Conservation (phyloP, 179 eudicot species). For the Dionaea muscipula region DNA sequence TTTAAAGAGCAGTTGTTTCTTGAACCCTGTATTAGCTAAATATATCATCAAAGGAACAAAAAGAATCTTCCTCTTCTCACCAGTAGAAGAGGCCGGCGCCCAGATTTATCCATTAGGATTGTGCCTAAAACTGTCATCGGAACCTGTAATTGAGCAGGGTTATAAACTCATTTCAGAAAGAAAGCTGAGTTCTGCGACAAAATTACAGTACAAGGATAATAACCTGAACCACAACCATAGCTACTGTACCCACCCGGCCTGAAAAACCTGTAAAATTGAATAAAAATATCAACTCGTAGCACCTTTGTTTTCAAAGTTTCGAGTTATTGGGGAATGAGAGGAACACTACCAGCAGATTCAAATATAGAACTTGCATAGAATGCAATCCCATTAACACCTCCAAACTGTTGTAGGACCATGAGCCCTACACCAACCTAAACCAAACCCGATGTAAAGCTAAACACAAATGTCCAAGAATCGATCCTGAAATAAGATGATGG, state of each 20-base stretch:
- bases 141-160: conserved; percentile 31
- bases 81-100: conserved; percentile 61
- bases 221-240: conserved; percentile 69
- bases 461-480: background rate
- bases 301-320: too few species aligned
- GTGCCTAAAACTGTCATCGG: conserved; percentile 56
- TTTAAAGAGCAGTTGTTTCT: too few species aligned
- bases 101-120: conserved; percentile 60
- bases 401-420: conserved; percentile 82
- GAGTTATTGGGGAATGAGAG: too few species aligned
- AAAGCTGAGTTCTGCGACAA: background rate
- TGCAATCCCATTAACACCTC: conserved; percentile 71
- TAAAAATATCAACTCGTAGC: background rate
- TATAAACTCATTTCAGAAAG: background rate
- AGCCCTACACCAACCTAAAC: conserved; percentile 80
- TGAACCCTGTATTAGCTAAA: too few species aligned
- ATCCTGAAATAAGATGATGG: background rate
- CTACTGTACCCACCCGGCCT: conserved; percentile 48
- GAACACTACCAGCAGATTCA: conserved; percentile 52
- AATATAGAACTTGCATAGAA: conserved; percentile 77
- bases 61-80: conserved; percentile 19
- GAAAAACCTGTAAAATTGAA: conserved; percentile 57
- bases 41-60: background rate
- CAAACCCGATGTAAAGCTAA: background rate
- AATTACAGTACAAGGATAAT: background rate